Conservation (phyloP, 768 basidiomycete species). For the Boletus rubroflammeus region DNA sequence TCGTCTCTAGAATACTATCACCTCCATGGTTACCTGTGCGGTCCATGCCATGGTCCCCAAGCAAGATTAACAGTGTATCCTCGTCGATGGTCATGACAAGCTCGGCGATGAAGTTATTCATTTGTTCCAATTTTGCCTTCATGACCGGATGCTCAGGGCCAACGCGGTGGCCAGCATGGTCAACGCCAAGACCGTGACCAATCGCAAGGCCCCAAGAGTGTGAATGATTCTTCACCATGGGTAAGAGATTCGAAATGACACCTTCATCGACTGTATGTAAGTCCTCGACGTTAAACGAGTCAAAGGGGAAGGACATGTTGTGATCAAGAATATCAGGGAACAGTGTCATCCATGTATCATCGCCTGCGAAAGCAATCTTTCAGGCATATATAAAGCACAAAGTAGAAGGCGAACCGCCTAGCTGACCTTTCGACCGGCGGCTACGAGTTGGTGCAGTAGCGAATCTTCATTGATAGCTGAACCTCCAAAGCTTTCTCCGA, state of each 20-base stretch:
- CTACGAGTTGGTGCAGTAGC: conserved; percentile 65
- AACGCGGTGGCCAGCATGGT: conserved; percentile 93
- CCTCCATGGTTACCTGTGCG: conserved; percentile 93
- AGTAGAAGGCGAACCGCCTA: not conserved
- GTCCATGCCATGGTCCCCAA: conserved; percentile 99
- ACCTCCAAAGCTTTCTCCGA: conserved; percentile 90
- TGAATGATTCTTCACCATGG: conserved; percentile 54
- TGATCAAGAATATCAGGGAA: conserved; percentile 74
- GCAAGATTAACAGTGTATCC: conserved; percentile 86
- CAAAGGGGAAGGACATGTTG: conserved; percentile 80
- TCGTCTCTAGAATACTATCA: conserved; percentile 80
- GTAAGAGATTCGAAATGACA: conserved; percentile 79
- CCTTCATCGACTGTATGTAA: conserved; percentile 94
- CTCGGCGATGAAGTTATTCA: conserved; percentile 72
- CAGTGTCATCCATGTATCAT: conserved; percentile 93
- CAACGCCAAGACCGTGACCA: conserved; percentile 93
- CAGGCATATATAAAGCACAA: conserved; percentile 5
- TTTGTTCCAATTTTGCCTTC: conserved; percentile 81
- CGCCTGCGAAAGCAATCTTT: conserved; percentile 88
- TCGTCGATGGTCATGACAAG: conserved; percentile 75
- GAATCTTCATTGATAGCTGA: conserved; percentile 88
- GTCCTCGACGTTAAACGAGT: conserved; percentile 99
- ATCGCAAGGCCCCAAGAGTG: conserved; percentile 81
- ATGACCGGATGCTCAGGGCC: conserved; percentile 87
- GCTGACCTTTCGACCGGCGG: conserved; percentile 57